Conservation (phyloP, 768 basidiomycete species). For the Coprinopsis marcescibilis region DNA sequence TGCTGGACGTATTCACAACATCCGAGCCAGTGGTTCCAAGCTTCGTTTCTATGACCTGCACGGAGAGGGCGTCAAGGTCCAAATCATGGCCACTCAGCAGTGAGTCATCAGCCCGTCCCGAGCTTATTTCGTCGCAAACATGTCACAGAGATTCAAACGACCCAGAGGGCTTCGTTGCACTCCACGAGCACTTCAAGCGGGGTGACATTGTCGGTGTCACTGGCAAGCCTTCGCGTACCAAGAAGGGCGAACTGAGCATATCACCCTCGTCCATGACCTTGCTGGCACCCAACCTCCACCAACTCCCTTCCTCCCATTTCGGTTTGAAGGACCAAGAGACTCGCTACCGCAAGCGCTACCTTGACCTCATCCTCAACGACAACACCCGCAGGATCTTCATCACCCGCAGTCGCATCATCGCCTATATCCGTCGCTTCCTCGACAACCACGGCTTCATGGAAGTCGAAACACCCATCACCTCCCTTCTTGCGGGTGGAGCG, state of each 20-base stretch:
- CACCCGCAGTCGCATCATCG: slow-evolving; percentile 83
- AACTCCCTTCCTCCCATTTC: slow-evolving; percentile 86
- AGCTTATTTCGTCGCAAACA: neutral
- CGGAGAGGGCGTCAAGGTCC: slow-evolving; percentile 87
- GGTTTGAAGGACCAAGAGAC: slow-evolving; percentile 98
- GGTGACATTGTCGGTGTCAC: slow-evolving; percentile 95
- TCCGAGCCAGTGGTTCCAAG: slow-evolving; percentile 76
- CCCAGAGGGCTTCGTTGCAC: slow-evolving; percentile 57
- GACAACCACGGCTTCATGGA: slow-evolving; percentile 94
- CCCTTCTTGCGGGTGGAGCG: slow-evolving; percentile 92
- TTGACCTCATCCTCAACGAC: slow-evolving; percentile 94
- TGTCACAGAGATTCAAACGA: slow-evolving; percentile 54
- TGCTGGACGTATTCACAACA: slow-evolving; percentile 90
- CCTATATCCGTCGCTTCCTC: slow-evolving; percentile 88
- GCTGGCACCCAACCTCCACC: slow-evolving; percentile 94
- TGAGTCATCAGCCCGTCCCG: slow-evolving; percentile 28
- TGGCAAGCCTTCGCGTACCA: slow-evolving; percentile 85
- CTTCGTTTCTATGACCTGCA: slow-evolving; percentile 93
- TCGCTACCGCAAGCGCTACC: slow-evolving; percentile 96
- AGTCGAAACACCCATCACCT: slow-evolving; percentile 98
- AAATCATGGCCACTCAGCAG: slow-evolving; percentile 91
- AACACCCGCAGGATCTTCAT: slow-evolving; percentile 87
- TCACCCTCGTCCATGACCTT: slow-evolving; percentile 75
- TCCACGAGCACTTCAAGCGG: slow-evolving; percentile 84
- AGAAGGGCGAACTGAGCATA: slow-evolving; percentile 94